Evolutionary conservation across 768 basidiomycete genomes (phyloP), one percentile per base, ranked within the genome.

Genomic region (Boletus speciosus): DNA sequence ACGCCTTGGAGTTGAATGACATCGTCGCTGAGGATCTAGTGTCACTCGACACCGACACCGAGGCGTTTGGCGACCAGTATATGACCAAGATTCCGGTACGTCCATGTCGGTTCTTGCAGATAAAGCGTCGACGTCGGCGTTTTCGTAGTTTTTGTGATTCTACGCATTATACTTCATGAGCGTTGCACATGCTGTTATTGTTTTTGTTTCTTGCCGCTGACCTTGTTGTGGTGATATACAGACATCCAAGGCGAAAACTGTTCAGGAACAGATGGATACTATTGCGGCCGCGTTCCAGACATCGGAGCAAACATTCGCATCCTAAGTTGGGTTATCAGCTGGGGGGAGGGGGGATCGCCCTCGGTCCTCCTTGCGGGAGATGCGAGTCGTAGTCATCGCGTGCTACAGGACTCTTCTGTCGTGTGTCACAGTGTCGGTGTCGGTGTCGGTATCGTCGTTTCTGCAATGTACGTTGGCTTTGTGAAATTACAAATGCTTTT

Each of bases 361-460:
- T 25, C 6, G 11, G 38, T 31, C 11, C 16, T 31, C 29, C 29
- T 19, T n/a, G 29, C 16, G n/a, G n/a, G n/a, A 45, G 43, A 41
- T 82, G 11, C 8, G 29, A 29, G 29, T 29, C 29, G 29, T 29
- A 29, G 29, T 29, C 29, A 29, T 29, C 8, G 29, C 29, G 29
- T 29, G 8, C 29, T 29, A 2, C 8, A 2, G 29, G 29, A 3
- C 29, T 7, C 29, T 9, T 9, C 29, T 29, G 29, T 29, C 4
- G 4, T 9, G 25, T 27, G 25, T 27, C 25, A 27, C 25, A 6
- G 25, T 27, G 25, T 27, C 25, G 25, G 25, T 27, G 25, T 6
- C 25, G 25, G 25, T 25, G 29, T 29, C 29, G 29, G 29, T 29
- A 8, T 29, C 29, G 1, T 29, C 29, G 29, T 29, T 29, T 2